Percentiles rank a stretch among this genome's conserved stretches.
Evolutionary conservation across 2,329 filamentous ascomycete species (phyloP).

Genomic region (Aureobasidium subglaciale): DNA sequence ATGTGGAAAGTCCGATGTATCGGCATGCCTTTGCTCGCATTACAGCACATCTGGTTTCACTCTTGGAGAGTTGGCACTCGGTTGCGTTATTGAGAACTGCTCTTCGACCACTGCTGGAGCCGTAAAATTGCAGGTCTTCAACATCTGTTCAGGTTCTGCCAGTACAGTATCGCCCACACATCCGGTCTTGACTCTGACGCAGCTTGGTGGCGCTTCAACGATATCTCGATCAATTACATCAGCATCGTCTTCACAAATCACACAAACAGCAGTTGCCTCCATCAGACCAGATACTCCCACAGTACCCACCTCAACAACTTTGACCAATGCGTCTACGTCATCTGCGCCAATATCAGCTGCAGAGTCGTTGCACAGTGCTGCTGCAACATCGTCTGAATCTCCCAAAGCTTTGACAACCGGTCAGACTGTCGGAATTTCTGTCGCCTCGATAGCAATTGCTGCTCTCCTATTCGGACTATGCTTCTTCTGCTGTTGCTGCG

Average conservation of each 20-base stretch:
- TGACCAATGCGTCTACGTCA: background rate
- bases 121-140: slow-evolving; percentile 19
- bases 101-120: background rate
- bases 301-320: background rate
- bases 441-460: slow-evolving; percentile 26
- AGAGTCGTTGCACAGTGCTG: background rate
- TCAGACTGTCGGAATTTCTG: slow-evolving; percentile 28
- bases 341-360: background rate
- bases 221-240: background rate
- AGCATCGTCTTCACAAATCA: background rate
- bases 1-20: slow-evolving; percentile 19
- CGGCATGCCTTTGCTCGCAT: slow-evolving; percentile 26
- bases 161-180: slow-evolving; percentile 24
- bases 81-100: slow-evolving; percentile 18
- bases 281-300: background rate
- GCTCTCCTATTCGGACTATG: slow-evolving; percentile 21
- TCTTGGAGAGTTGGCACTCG: slow-evolving; percentile 27
- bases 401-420: slow-evolving; percentile 23
- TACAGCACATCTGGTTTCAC: slow-evolving; percentile 27
- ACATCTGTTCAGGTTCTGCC: slow-evolving; percentile 22
- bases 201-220: slow-evolving; percentile 14
- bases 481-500: slow-evolving; percentile 17
- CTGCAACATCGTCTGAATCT: background rate
- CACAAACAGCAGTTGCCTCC: background rate
- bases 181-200: slow-evolving; percentile 20